Evolutionary conservation across 139 green algal genomes (phyloP).

Genomic region (Volvox reticuliferus): DNA sequence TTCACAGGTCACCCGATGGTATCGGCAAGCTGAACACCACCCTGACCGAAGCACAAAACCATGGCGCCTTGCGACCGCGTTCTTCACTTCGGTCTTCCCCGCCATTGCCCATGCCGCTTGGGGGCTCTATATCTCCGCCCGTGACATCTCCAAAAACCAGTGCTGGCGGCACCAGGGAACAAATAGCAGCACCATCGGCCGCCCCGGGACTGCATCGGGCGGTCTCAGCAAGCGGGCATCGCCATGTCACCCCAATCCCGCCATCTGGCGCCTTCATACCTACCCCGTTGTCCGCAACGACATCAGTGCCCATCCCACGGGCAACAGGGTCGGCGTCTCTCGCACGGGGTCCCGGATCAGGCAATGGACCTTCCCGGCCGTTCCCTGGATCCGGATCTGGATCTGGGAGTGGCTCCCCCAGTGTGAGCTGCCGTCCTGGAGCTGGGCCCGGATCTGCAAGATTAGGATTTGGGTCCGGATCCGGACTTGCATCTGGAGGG

Average conservation of each 20-base stretch:
- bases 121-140: not conserved
- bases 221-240: not conserved
- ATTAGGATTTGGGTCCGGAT: not conserved
- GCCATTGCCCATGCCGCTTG: not conserved
- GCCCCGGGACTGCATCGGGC: not conserved
- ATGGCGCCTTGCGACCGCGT: not conserved
- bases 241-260: not conserved
- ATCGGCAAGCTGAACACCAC: not conserved
- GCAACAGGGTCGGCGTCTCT: not conserved
- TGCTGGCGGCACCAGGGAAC: not conserved
- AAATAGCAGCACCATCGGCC: not conserved
- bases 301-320: not conserved
- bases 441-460: not conserved
- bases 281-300: not conserved
- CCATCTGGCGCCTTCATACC: not conserved
- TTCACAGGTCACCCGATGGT: not conserved
- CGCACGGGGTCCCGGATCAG: not conserved
- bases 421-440: not conserved
- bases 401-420: too few relatives aligned
- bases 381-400: not conserved
- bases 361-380: too few relatives aligned
- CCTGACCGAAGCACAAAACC: not conserved
- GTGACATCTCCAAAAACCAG: not conserved
- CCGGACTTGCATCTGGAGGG: too few relatives aligned
- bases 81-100: not conserved